Conservation (phyloP, 139 green algal species). For the Chara braunii region DNA sequence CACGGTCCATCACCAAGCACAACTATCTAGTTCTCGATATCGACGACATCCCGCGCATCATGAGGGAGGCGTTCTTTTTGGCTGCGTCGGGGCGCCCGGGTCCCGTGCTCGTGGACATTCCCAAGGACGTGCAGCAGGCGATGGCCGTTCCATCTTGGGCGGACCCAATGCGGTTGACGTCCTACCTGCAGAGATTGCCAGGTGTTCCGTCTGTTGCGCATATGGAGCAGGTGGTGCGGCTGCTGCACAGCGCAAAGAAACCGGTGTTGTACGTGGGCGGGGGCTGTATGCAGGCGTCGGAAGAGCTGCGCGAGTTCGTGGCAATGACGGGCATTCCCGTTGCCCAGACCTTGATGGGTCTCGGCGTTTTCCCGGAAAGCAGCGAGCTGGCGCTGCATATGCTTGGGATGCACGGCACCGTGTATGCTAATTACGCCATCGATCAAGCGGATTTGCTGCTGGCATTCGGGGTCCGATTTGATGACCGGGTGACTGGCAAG, state of each 20-base stretch:
- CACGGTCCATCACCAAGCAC: constrained; percentile 98
- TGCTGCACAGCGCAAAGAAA: constrained; percentile 46
- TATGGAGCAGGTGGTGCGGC: constrained; percentile 35
- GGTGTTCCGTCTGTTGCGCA: constrained; percentile 4
- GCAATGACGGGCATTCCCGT: constrained; percentile 73
- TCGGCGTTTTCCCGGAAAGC: constrained; percentile 59
- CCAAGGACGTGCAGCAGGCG: constrained; percentile 98
- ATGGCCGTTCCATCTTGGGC: constrained; percentile 85
- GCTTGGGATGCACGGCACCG: constrained; percentile 98
- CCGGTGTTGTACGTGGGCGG: constrained; percentile 81
- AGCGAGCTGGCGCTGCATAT: constrained; percentile 64
- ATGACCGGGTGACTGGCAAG: constrained; percentile 97
- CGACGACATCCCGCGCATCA: constrained; percentile 84
- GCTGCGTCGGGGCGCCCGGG: constrained; percentile 81
- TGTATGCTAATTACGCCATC: constrained; percentile 93
- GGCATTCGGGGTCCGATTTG: constrained; percentile 95
- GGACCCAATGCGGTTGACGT: constrained; percentile 62
- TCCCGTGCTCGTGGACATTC: constrained; percentile 93
- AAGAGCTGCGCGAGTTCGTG: constrained; percentile 80
- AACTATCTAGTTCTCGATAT: constrained; percentile 99
- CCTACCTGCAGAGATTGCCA: constrained; percentile 85
- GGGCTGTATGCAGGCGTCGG: constrained; percentile 68
- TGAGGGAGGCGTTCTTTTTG: constrained; percentile 96
- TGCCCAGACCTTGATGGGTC: constrained; percentile 88
- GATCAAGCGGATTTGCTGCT: constrained; percentile 87